Percentiles rank a stretch among this genome's conserved stretches.
These are phyloP conservation scores for Herpetospermum pedunculosum DNA, from an alignment of 306 rosid species.

Conservation along the genomic window DNA sequence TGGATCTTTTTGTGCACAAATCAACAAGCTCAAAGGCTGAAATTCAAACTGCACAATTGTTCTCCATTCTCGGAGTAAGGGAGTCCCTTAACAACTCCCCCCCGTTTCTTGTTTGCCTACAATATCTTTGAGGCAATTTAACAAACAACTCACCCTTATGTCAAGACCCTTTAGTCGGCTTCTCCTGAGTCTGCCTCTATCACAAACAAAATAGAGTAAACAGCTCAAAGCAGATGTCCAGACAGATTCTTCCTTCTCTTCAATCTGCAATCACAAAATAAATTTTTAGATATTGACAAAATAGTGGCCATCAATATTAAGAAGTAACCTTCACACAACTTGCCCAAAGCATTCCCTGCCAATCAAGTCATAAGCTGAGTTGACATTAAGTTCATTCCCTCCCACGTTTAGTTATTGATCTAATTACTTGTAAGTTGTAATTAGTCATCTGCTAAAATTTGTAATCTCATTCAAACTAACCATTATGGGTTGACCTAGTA, in stretches of 20 bases:
- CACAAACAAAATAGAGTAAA: conserved; percentile 92
- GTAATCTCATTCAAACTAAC: background rate
- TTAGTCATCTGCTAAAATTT: background rate
- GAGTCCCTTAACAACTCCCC: too few relatives aligned
- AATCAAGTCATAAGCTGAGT: background rate
- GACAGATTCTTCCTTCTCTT: conserved; percentile 87
- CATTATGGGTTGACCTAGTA: too few relatives aligned
- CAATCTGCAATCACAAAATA: conserved; percentile 36
- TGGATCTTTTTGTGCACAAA: too few relatives aligned
- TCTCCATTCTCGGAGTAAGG: too few relatives aligned
- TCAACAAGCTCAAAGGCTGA: too few relatives aligned
- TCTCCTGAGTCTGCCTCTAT: conserved; percentile 85
- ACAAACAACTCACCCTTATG: conserved; percentile 69
- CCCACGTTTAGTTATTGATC: background rate
- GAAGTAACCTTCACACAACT: conserved; percentile 1
- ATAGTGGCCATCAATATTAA: background rate
- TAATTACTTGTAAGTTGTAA: background rate
- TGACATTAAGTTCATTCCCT: background rate
- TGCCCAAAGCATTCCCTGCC: background rate
- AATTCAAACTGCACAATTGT: too few relatives aligned
- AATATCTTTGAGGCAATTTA: background rate
- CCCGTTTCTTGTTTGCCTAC: background rate
- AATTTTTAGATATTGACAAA: conserved; percentile 11
- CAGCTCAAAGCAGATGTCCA: conserved; percentile 99
- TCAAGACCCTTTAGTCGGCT: conserved; percentile 77